phyloP scores from a whole-genome alignment of 805 yeast genomes.

The Zygoascus biomembranicola region DNA sequence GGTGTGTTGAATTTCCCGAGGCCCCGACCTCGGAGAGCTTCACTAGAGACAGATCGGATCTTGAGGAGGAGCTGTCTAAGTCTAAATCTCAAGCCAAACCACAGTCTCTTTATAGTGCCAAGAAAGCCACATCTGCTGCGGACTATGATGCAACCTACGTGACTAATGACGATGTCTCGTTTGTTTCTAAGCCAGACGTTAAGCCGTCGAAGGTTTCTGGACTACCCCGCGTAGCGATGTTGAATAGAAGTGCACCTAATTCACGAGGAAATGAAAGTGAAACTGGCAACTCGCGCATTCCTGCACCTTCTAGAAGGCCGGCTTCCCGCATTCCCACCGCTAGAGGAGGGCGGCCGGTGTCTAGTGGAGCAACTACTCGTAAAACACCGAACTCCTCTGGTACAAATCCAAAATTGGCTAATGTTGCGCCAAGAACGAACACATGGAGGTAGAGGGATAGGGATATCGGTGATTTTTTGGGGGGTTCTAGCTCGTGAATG shows the following conservation, averaged over 20 bases:
- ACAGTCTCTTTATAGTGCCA: too few relatives aligned
- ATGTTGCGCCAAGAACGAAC: neutral
- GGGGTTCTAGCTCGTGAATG: too few relatives aligned
- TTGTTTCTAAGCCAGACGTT: constrained; percentile 22
- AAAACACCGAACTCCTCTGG: neutral
- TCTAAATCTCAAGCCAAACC: neutral
- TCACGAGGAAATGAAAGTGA: neutral
- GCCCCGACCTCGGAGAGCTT: constrained; percentile 19
- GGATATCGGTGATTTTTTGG: too few relatives aligned
- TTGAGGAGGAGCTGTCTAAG: neutral
- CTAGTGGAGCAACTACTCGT: neutral
- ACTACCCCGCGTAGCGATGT: neutral
- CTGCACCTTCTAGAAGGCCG: neutral
- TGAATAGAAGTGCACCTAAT: neutral
- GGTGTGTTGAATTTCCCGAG: constrained; percentile 66
- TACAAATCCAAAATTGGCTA: neutral
- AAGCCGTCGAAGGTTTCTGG: neutral
- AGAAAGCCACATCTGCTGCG: neutral
- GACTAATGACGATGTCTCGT: constrained; percentile 27
- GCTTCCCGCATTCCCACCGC: neutral
- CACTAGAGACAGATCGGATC: constrained; percentile 5
- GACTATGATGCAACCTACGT: constrained; percentile 24
- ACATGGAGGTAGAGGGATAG: neutral
- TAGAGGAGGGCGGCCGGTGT: neutral
- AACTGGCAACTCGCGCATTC: neutral